These are phyloP conservation scores for Alectoria sarmentosa DNA, from an alignment of 495 filamentous ascomycete species.

Conservation along the genomic window DNA sequence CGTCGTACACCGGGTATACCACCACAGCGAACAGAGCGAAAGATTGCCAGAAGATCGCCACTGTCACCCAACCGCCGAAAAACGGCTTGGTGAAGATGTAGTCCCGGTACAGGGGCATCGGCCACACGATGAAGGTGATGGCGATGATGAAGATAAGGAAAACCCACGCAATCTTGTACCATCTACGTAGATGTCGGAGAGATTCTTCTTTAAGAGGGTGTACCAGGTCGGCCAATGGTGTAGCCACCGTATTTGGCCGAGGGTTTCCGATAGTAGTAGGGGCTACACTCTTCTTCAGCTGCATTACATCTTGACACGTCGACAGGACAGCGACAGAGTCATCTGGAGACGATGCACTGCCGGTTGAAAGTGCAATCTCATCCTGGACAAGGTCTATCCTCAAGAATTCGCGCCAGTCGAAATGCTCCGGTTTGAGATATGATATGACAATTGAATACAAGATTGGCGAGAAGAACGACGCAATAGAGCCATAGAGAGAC, in stretches of 20 bases:
- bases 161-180: slow-evolving; percentile 58
- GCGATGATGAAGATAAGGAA: slow-evolving; percentile 57
- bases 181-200: slow-evolving; percentile 49
- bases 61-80: slow-evolving; percentile 56
- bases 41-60: neutral
- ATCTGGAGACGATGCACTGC: neutral
- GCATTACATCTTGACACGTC: neutral
- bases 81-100: slow-evolving; percentile 67
- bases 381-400: slow-evolving; percentile 16
- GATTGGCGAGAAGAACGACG: slow-evolving; percentile 27
- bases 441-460: slow-evolving; percentile 28
- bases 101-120: slow-evolving; percentile 67
- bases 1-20: neutral
- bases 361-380: slow-evolving; percentile 14
- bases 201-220: slow-evolving; percentile 39
- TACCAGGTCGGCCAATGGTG: slow-evolving; percentile 1
- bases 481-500: slow-evolving; percentile 30
- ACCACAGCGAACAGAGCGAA: neutral
- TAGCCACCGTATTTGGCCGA: neutral
- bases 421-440: slow-evolving; percentile 25
- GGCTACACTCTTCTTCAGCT: neutral
- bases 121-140: slow-evolving; percentile 62
- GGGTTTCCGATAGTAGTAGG: neutral
- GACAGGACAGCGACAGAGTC: neutral
- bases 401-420: slow-evolving; percentile 30